phyloP scores from a whole-genome alignment of 257 asterid genomes.

The Hygrophila difformis region DNA sequence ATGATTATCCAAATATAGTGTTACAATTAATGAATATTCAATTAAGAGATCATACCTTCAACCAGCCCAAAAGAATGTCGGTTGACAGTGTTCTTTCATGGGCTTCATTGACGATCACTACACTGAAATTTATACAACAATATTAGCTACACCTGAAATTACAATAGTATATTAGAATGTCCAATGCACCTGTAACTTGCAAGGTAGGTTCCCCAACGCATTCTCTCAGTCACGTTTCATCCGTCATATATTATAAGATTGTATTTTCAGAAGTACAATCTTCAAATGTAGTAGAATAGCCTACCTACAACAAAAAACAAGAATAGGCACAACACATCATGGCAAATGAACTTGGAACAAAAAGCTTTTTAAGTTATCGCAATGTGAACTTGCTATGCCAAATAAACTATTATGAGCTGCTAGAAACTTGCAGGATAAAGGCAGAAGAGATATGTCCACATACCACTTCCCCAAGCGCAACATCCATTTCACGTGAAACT shows the following conservation, averaged over 20 bases:
- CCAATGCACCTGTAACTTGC: constrained; percentile 64
- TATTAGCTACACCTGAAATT: constrained; percentile 13
- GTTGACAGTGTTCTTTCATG: constrained; percentile 92
- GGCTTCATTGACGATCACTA: constrained; percentile 95
- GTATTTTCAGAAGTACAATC: constrained; percentile 92
- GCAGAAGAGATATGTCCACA: constrained; percentile 13
- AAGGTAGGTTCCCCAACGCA: constrained; percentile 89
- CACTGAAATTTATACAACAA: constrained; percentile 38
- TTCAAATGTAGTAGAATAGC: constrained; percentile 89
- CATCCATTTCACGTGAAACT: constrained; percentile 98
- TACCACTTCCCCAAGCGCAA: constrained; percentile 98
- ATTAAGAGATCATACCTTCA: constrained; percentile 41
- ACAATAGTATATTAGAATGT: constrained; percentile 4
- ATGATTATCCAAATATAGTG: no score
- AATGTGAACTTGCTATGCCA: constrained; percentile 2
- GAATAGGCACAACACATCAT: constrained; percentile 13
- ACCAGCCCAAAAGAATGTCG: constrained; percentile 84
- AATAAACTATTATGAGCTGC: constrained; percentile 3
- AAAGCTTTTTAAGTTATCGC: constrained; percentile 1
- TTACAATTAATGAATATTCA: neutral
- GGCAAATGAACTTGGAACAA: constrained; percentile 2
- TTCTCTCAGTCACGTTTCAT: constrained; percentile 84
- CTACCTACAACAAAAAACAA: constrained; percentile 40
- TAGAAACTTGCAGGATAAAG: constrained; percentile 9
- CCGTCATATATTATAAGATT: constrained; percentile 82